Evolutionary conservation across 805 yeast species (phyloP), one percentile per base, ranked within the genome.

Genomic region (Sugiyamaella valdiviana): DNA sequence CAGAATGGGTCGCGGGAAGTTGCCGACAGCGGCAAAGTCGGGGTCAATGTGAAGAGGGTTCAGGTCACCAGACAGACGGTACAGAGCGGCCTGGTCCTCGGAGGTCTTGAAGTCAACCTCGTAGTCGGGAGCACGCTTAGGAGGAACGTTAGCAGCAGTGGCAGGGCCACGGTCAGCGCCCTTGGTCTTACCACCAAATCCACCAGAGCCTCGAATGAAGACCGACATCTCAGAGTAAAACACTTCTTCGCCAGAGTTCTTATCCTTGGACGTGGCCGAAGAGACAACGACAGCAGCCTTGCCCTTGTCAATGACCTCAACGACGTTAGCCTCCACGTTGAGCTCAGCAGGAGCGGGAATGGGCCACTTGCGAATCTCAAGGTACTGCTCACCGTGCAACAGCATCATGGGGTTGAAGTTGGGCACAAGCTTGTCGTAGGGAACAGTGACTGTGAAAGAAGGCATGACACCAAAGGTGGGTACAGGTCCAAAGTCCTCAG

Each of bases 11-110:
- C 72, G 70, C 43, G 80, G 80, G 66, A 91, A 91, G 52, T 83
- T 84, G 42, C 91, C 97, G 49, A 85, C 85, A 54, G 82, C 78
- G 14, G 98, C 97, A 68, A 90, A 84, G 24, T 66, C 73, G 16
- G 98, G 97, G 70, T 91, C 98, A 63, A 91, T 83, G 71, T 90
- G 99, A 59, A 91, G 76, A 51, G 99, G 99, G 68, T 91, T 91
- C 67, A 82, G 82, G 72, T 91, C 99, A 47, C 96, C 98, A 52
- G 91, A 83, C 52, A 91, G 73, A 65, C 99, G 79, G 72, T 91
- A 91, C 48, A 90, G 68, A 3, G 95, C 87, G 41, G 97, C 97
- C 66, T 82, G 88, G 65, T 89, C 85, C 39, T 67, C 72, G 22
- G 75, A 63, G 1, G 93, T 85, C 55, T 75, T 68, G 59, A 79